Percentiles rank a stretch among this genome's conserved stretches.
These are phyloP conservation scores for Dactylella cylindrospora DNA, from an alignment of 2,329 filamentous ascomycete genomes.

Conservation along the genomic window DNA sequence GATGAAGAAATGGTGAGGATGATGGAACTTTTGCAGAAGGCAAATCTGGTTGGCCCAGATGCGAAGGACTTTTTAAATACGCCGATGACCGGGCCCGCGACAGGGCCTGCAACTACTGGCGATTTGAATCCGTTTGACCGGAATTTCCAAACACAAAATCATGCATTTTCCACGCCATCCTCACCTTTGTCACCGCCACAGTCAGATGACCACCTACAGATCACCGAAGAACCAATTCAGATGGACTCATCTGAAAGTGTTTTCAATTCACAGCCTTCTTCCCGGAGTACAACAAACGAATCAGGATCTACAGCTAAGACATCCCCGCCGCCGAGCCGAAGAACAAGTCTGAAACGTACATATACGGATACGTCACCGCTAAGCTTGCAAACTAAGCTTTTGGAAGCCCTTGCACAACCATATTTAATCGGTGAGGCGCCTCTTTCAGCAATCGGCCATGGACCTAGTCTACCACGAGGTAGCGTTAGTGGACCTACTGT, in stretches of 20 bases:
- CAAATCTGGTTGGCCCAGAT: conserved; percentile 63
- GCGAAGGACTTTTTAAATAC: conserved; percentile 49
- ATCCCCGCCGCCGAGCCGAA: conserved; percentile 61
- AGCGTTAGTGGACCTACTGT: conserved; percentile 58
- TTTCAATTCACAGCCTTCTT: conserved; percentile 57
- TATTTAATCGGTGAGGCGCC: conserved; percentile 59
- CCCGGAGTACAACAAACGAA: conserved; percentile 61
- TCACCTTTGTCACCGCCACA: conserved; percentile 26
- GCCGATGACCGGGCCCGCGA: conserved; percentile 67
- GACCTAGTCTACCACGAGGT: conserved; percentile 16
- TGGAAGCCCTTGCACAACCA: conserved; percentile 81
- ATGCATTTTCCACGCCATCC: conserved; percentile 50
- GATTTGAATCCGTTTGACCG: conserved; percentile 82
- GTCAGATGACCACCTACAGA: conserved; percentile 18
- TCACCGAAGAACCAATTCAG: conserved; percentile 43
- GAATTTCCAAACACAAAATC: conserved; percentile 64
- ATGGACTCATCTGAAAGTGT: conserved; percentile 30
- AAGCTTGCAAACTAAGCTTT: conserved; percentile 75
- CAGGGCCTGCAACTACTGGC: conserved; percentile 72
- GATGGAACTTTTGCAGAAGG: conserved; percentile 81
- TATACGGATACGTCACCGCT: conserved; percentile 79
- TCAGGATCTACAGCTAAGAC: conserved; percentile 59
- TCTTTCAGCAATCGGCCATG: conserved; percentile 37
- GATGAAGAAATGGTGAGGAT: conserved; percentile 86
- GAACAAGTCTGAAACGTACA: conserved; percentile 76